Evolutionary conservation across 2,329 filamentous ascomycete genomes (phyloP).

Genomic region (Talaromyces sp.): DNA sequence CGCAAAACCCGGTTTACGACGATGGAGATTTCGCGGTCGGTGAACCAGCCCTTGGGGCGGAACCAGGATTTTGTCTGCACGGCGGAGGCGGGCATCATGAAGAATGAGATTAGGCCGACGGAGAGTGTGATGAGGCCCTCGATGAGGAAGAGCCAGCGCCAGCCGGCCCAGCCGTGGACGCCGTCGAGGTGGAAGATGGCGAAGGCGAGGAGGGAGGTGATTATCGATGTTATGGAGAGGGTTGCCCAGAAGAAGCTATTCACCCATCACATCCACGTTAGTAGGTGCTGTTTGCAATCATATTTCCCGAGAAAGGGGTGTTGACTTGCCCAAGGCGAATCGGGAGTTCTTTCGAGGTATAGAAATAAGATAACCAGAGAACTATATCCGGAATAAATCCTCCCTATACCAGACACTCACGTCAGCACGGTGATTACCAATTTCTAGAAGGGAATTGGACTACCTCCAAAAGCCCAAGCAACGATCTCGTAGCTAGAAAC

Average conservation of each 20-base stretch:
- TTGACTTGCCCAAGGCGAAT: not conserved
- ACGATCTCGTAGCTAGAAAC: slow-evolving; percentile 38
- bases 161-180: not conserved
- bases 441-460: too few species aligned
- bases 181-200: slow-evolving; percentile 11
- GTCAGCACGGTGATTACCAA: not conserved
- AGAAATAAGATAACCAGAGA: slow-evolving; percentile 11
- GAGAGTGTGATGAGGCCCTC: slow-evolving; percentile 11
- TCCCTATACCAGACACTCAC: slow-evolving; percentile 36
- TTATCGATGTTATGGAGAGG: not conserved
- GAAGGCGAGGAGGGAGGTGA: slow-evolving; percentile 10
- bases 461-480: slow-evolving; percentile 42
- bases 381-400: slow-evolving; percentile 12
- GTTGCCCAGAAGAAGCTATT: slow-evolving; percentile 12
- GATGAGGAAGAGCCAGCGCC: slow-evolving; percentile 12
- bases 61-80: slow-evolving; percentile 4
- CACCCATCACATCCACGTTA: not conserved
- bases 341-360: slow-evolving; percentile 8
- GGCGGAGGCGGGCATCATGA: slow-evolving; percentile 34
- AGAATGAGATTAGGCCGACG: slow-evolving; percentile 25
- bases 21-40: slow-evolving; percentile 40
- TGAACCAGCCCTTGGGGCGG: slow-evolving; percentile 34
- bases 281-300: not conserved
- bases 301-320: not conserved
- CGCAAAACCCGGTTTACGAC: slow-evolving; percentile 59